Evolutionary conservation across 169 alveolate species (phyloP), one percentile per base, ranked within the genome.

Genomic region (Hepatocystis sp.): DNA sequence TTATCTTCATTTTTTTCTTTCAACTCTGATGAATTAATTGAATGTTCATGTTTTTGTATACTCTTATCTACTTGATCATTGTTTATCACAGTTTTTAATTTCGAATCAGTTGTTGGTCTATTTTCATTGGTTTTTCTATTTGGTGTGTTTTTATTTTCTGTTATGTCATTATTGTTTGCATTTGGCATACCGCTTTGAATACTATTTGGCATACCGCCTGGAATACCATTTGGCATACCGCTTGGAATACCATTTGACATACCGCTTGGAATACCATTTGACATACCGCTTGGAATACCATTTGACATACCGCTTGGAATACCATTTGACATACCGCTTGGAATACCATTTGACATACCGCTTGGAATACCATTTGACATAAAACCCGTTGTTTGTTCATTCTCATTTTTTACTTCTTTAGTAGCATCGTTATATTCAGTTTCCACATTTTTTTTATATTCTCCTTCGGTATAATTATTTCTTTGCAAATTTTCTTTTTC

Each of bases 21-120:
- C n/a, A 8, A 2, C 55, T 71, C 23, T 71, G 28, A n/a, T 11
- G 64, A 23, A 32, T 58, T 56, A 56, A 44, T 21, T 17, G 40
- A 13, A 71, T 56, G 64, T 1, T 55, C 86, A 49, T 71, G 86
- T 40, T 28, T 56, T 10, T 44, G 55, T 71, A 71, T 34, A 32
- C 55, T n/a, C 32, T 71, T 71, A 28, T 71, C 76, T 25, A 13
- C 23, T 27, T 39, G 63, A 28, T n/a, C 17, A 21, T 36, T 71
- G 13, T 46, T 34, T 44, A 11, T 15, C 27, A 39, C 15, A 23
- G 55, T 27, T 2, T 44, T 28, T 8, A 11, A 34, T 34, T 13
- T 0, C 42, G 64, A 1, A 8, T 52, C 17, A 11, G 40, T 23
- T 40, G 25, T 17, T 64, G 2, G 8, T 4, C 27, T 46, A 34